These are phyloP conservation scores for Colletotrichum zoysiae DNA, from an alignment of 2,329 filamentous ascomycete genomes.

Conservation along the genomic window DNA sequence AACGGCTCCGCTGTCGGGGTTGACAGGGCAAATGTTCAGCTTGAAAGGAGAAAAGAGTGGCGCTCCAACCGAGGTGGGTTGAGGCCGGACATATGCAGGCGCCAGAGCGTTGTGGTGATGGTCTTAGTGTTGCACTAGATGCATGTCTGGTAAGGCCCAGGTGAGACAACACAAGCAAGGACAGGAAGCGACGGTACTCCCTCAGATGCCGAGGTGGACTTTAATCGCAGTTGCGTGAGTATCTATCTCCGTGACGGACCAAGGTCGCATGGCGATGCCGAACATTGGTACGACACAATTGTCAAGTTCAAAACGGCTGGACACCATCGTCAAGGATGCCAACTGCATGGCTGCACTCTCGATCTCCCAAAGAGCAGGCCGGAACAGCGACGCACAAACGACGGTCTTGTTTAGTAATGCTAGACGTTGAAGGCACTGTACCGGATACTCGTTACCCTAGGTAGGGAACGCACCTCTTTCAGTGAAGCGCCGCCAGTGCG, in stretches of 20 bases:
- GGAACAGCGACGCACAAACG: not conserved
- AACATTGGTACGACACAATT: not conserved
- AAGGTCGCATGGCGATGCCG: not conserved
- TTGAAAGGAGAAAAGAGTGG: not conserved
- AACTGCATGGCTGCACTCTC: not conserved
- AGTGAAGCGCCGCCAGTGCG: not conserved
- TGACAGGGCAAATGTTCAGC: not conserved
- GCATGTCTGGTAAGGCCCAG: not conserved
- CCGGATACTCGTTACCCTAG: not conserved
- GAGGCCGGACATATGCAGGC: conserved; percentile 18
- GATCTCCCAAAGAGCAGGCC: no score
- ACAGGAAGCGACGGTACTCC: conserved; percentile 1
- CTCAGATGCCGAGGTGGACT: not conserved
- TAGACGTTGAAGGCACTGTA: not conserved
- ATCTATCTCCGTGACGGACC: not conserved
- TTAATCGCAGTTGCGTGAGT: not conserved
- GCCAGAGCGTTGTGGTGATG: conserved; percentile 29
- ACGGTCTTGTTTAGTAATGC: not conserved
- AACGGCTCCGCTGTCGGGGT: not conserved
- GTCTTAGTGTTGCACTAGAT: conserved; percentile 19
- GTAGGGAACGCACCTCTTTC: not conserved
- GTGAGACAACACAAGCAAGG: conserved; percentile 22
- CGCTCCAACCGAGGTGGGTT: not conserved
- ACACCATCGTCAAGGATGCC: not conserved
- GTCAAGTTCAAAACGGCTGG: not conserved